These are phyloP conservation scores for Phialophora verrucosa DNA, from an alignment of 2,329 filamentous ascomycete genomes.

Conservation along the genomic window DNA sequence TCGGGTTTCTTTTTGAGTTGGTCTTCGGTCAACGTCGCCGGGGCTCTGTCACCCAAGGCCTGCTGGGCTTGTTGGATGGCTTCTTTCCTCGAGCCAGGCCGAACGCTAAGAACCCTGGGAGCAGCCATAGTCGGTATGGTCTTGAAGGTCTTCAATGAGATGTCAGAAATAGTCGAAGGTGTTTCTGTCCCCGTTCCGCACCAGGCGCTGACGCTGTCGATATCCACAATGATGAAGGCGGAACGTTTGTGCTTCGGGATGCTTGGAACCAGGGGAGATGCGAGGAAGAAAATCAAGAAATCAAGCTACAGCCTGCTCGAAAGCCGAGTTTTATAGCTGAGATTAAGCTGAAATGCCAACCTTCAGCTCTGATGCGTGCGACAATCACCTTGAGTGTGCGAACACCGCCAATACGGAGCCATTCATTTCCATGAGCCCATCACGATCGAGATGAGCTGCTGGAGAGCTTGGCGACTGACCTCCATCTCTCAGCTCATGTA, in stretches of 20 bases:
- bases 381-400: background rate
- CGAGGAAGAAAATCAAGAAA: background rate
- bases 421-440: background rate
- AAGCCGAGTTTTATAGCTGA: background rate
- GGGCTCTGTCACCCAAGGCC: background rate
- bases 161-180: background rate
- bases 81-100: conserved; percentile 1
- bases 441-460: background rate
- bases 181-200: background rate
- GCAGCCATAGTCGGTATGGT: background rate
- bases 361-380: background rate
- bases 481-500: conserved; percentile 1
- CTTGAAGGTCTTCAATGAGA: conserved; percentile 1
- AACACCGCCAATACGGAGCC: background rate
- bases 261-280: background rate
- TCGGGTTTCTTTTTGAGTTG: background rate
- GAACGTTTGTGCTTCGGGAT: background rate
- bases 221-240: background rate
- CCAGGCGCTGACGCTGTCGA: background rate
- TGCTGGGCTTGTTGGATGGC: conserved; percentile 2
- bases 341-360: background rate
- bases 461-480: background rate
- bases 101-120: background rate
- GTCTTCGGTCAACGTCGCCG: background rate
- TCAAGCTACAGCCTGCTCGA: background rate